Base-by-base conservation (phyloP, 257 asterid species). In the Nicotiana obtusifolia region DNA sequence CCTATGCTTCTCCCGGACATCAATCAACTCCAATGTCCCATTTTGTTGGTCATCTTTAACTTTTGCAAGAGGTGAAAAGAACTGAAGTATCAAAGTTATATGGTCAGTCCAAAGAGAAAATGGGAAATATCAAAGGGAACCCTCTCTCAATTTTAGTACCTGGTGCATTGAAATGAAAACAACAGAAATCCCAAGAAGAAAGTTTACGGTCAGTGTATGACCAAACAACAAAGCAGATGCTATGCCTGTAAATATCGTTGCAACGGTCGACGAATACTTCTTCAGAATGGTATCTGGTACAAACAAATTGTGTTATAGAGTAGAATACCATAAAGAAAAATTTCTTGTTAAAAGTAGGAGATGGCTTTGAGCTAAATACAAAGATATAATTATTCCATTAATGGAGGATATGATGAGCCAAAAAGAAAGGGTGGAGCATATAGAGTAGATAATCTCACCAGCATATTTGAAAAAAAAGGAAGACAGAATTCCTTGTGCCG, bases 81-180 rank as follows among this genome's bases (percentile, higher is more conserved):
- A 96, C 99, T 96, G 90, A 59, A 62, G 79, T 61, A 81, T 75
- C 82, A 89, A 49, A 53, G 79, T 83, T 64, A 68, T 65, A 64
- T 81, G 80, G 77, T 33, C 78, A 10, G 64, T 88, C 87, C 76
- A 80, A 37, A 76, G 8, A 76, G 20, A 35, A 24, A 81, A 64
- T 16, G 30, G 44, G 26, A 41, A 52, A 68, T 53, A 78, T 33
- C 44, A 75, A 20, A 49, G 80, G 80, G 80, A 75, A 26, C 24
- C 49, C 16, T 47, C 24, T 75, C 62, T 52, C 64, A 52, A 53
- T n/a, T 69, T 60, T 49, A 92, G 16, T 75, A 96, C 99, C 99
- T 96, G 99, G 84, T 96, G 99, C 99, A 96, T 96, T 61, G 98
- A 96, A 86, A 96, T 96, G 88, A 96, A 96, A 67, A 96, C 98